Conservation (phyloP, 768 basidiomycete species). For the Tylopilus subfusipes region DNA sequence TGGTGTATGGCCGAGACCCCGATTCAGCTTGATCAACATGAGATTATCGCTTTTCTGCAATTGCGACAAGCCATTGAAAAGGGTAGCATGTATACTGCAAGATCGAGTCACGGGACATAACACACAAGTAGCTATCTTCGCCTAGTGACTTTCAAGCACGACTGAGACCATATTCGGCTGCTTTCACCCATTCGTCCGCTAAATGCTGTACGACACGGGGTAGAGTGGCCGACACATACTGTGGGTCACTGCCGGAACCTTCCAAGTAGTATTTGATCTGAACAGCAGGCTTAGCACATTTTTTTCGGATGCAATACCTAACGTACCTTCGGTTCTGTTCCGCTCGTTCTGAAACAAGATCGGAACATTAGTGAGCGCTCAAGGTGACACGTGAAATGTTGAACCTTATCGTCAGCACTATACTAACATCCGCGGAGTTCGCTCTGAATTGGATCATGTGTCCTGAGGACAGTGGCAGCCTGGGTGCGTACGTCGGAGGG, state of each 20-base stretch:
- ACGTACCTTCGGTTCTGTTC: constrained; percentile 85
- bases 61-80: too few relatives aligned
- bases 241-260: constrained; percentile 56
- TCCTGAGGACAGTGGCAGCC: constrained; percentile 67
- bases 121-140: background rate
- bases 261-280: constrained; percentile 90
- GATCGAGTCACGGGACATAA: background rate
- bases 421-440: constrained; percentile 38
- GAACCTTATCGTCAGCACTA: constrained; percentile 71
- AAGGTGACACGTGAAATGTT: constrained; percentile 10
- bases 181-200: constrained; percentile 66
- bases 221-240: constrained; percentile 48
- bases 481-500: constrained; percentile 58
- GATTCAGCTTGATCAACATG: background rate
- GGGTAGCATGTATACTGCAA: background rate
- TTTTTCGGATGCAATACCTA: background rate
- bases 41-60: background rate
- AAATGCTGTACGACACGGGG: constrained; percentile 57
- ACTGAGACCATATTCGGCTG: constrained; percentile 46
- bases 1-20: background rate
- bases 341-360: constrained; percentile 59
- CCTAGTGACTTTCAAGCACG: constrained; percentile 1
- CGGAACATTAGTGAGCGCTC: background rate
- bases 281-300: background rate
- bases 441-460: constrained; percentile 86